A percentile compares a stretch with the other conserved stretches of the same genome.
These are phyloP conservation scores for Globisporangium lucens DNA, from an alignment of 352 stramenopile genomes.

Conservation along the genomic window DNA sequence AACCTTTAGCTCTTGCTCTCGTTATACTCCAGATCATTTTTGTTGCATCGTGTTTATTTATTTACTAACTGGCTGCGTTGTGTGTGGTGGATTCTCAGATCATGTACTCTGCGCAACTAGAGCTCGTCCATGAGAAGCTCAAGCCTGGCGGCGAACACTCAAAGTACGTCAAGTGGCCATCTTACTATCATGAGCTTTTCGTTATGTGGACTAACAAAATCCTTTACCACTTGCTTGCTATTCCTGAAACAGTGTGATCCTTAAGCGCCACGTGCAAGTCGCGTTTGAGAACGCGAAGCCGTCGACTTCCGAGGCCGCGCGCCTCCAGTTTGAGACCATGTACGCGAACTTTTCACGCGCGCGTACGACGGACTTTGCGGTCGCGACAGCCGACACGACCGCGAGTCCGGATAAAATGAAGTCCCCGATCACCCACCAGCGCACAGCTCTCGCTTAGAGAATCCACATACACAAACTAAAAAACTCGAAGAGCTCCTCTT, in stretches of 20 bases:
- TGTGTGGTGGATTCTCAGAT: constrained; percentile 32
- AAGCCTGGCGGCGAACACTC: constrained; percentile 55
- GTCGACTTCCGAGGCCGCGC: constrained; percentile 57
- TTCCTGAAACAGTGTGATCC: constrained; percentile 35
- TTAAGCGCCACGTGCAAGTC: constrained; percentile 50
- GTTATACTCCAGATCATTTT: background rate
- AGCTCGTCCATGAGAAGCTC: constrained; percentile 91
- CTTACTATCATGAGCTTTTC: background rate
- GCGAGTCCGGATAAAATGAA: constrained; percentile 48
- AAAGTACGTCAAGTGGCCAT: constrained; percentile 28
- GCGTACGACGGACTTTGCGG: constrained; percentile 64
- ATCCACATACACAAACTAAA: background rate
- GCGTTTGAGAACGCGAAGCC: constrained; percentile 67
- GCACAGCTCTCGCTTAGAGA: constrained; percentile 55
- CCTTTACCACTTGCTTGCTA: background rate
- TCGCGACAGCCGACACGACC: constrained; percentile 46
- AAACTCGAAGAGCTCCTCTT: too few species aligned
- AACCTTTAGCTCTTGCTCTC: background rate
- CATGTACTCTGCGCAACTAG: constrained; percentile 93
- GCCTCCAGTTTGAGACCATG: constrained; percentile 67
- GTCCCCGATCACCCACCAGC: constrained; percentile 57
- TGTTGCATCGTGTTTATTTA: background rate
- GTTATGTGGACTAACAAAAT: background rate
- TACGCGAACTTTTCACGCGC: constrained; percentile 67
- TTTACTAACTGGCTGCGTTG: background rate